A percentile compares a stretch with the other conserved stretches of the same genome.
Conservation (phyloP, 169 alveolate genomes). For the Cystoisospora suis region DNA sequence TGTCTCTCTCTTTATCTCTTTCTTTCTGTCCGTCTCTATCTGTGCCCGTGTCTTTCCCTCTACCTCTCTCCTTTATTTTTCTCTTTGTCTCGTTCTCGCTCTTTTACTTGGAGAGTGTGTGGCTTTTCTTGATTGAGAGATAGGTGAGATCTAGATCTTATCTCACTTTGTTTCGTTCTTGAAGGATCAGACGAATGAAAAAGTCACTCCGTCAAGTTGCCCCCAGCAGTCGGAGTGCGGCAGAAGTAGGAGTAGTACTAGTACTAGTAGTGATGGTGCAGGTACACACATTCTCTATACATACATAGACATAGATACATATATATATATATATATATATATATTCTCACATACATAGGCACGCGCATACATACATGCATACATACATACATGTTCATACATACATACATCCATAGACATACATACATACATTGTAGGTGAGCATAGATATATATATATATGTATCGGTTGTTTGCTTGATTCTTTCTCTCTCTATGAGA, state of each 20-base stretch:
- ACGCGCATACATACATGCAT: background rate
- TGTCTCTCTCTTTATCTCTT: background rate
- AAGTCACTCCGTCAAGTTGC: background rate
- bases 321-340: slow-evolving; percentile 13
- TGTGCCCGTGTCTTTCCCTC: no score
- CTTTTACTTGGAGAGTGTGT: background rate
- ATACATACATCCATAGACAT: background rate
- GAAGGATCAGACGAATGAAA: background rate
- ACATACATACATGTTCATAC: background rate
- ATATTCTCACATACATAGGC: background rate
- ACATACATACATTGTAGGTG: background rate
- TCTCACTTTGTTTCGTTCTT: background rate
- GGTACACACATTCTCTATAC: background rate
- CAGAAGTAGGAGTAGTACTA: background rate
- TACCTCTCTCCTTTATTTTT: background rate
- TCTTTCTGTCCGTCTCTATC: background rate
- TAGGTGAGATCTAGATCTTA: no score
- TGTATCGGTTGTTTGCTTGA: no score
- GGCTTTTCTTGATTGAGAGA: background rate
- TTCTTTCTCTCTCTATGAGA: no score
- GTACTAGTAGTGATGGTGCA: background rate
- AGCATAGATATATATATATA: background rate
- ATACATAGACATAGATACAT: background rate
- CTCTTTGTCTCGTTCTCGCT: background rate
- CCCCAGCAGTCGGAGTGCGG: background rate